phyloP scores from a whole-genome alignment of 2,329 filamentous ascomycete species.

The Xenosphaeropsis pyriputrescens region DNA sequence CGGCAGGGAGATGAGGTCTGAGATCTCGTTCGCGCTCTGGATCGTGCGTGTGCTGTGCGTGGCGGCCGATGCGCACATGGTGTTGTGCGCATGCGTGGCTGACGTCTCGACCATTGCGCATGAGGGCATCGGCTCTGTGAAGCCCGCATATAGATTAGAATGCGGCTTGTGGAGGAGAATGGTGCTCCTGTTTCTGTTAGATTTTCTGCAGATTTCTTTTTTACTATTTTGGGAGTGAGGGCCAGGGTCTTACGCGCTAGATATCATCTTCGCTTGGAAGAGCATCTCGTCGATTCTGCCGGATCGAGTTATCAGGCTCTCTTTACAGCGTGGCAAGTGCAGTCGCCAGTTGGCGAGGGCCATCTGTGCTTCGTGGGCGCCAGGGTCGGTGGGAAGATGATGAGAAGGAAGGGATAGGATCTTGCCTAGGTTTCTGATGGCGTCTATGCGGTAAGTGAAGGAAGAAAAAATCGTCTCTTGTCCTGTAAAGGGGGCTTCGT shows the following conservation, averaged over 20 bases:
- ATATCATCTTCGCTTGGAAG: constrained; percentile 81
- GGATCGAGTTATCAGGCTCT: constrained; percentile 51
- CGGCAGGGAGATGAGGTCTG: constrained; percentile 59
- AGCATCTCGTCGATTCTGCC: constrained; percentile 76
- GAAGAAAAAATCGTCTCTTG: constrained; percentile 65
- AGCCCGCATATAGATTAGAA: constrained; percentile 39
- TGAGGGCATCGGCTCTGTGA: no score
- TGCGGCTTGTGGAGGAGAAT: constrained; percentile 71
- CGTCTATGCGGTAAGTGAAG: constrained; percentile 72
- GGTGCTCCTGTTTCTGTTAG: constrained; percentile 27
- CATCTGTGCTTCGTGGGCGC: constrained; percentile 41
- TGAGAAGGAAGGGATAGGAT: constrained; percentile 47
- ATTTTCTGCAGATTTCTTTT: constrained; percentile 1
- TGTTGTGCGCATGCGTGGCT: constrained; percentile 3
- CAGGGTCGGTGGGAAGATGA: constrained; percentile 31
- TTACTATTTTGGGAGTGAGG: no score
- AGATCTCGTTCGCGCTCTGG: constrained; percentile 64
- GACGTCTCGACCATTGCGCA: no score
- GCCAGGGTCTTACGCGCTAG: constrained; percentile 25
- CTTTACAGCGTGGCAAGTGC: constrained; percentile 60
- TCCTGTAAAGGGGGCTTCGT: constrained; percentile 51
- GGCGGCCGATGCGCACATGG: constrained; percentile 10
- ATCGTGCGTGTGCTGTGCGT: constrained; percentile 68
- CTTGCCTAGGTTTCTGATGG: constrained; percentile 61
- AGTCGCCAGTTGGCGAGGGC: constrained; percentile 61